Evolutionary conservation across 805 yeast genomes (phyloP).

Genomic region (Cephaloascus albidus): DNA sequence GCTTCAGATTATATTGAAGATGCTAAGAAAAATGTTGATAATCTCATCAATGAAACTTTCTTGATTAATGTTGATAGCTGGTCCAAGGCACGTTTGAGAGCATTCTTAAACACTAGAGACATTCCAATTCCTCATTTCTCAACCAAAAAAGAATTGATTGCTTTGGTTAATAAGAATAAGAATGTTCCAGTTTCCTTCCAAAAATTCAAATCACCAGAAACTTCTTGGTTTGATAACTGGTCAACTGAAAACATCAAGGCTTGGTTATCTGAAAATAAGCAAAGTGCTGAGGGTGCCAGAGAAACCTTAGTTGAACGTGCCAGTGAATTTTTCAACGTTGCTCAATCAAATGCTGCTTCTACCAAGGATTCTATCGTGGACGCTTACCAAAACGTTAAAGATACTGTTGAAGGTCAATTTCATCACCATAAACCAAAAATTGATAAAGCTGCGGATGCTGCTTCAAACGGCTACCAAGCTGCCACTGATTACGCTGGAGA

Average conservation of each 20-base stretch:
- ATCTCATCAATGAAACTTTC: constrained; percentile 34
- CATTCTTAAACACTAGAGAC: constrained; percentile 30
- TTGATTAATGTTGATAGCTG: constrained; percentile 34
- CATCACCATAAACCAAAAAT: constrained; percentile 4
- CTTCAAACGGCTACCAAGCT: constrained; percentile 10
- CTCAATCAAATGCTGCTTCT: constrained; percentile 1
- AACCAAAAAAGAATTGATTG: constrained; percentile 26
- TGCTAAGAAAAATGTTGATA: constrained; percentile 16
- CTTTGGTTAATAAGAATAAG: constrained; percentile 26
- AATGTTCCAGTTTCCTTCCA: constrained; percentile 21
- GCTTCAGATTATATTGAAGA: constrained; percentile 5
- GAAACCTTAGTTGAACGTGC: constrained; percentile 13
- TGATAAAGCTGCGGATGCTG: constrained; percentile 11
- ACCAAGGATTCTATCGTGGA: constrained; percentile 11
- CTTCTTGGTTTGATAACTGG: constrained; percentile 24
- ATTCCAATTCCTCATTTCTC: constrained; percentile 27
- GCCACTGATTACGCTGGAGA: constrained; percentile 8
- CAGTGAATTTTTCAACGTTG: constrained; percentile 5
- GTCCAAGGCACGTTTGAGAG: constrained; percentile 34
- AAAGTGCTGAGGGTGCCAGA: constrained; percentile 13
- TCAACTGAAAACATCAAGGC: constrained; percentile 24
- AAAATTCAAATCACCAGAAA: constrained; percentile 12
- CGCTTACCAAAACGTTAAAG: constrained; percentile 10
- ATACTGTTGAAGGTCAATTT: constrained; percentile 8
- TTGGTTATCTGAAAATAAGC: constrained; percentile 27